Base-by-base conservation (phyloP, 2,329 filamentous ascomycete species). In the Pseudogymnoascus sp. region DNA sequence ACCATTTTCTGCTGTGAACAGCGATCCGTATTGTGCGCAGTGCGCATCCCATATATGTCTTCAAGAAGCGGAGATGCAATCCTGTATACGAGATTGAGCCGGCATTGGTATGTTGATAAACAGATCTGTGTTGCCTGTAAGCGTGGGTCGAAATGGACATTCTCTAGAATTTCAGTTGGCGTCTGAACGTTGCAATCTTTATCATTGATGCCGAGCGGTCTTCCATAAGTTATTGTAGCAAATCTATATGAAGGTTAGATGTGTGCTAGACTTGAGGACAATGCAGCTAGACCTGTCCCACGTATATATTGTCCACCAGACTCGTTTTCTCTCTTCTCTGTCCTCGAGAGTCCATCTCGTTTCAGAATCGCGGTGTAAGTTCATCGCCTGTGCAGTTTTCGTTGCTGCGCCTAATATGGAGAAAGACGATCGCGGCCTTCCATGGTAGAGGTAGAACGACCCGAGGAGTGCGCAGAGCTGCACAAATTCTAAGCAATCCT, bases 361-460 rank as follows among this genome's bases (percentile, higher is more conserved):
- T 30, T 58, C 58, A 19, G 55, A 48, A 9, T 63, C 61, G 28
- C 62, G 60, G 61, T 63, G 62, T 37, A 63, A 41, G 33, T 57
- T 61, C 57, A 63, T 62, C 18, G 62, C 62, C 37, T 63, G 62
- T 30, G 62, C 59, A 18, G 59, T 63, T 38, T 62, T 62, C 15
- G 52, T 62, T 23, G 61, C 45, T 12, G 62, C 61, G n/a, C 58
- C 62, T 34, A 68, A 60, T 48, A 63, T 58, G 3, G 62, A 60
- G 30, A 63, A 75, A 1, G 73, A 72, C 7, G 73, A 62, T 37
- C 73, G 74, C 1, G 74, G 74, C 23, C 71, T 70, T 5, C 74
- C 74, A 61, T 76, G 74, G 56, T 76, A 76, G 12, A 76, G 67
- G 37, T 73, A 70, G 57, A 74, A 72, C 1, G 72, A 74, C 4